Evolutionary conservation across 2,329 filamentous ascomycete species (phyloP).

Genomic region (Lachnellula occidentalis): DNA sequence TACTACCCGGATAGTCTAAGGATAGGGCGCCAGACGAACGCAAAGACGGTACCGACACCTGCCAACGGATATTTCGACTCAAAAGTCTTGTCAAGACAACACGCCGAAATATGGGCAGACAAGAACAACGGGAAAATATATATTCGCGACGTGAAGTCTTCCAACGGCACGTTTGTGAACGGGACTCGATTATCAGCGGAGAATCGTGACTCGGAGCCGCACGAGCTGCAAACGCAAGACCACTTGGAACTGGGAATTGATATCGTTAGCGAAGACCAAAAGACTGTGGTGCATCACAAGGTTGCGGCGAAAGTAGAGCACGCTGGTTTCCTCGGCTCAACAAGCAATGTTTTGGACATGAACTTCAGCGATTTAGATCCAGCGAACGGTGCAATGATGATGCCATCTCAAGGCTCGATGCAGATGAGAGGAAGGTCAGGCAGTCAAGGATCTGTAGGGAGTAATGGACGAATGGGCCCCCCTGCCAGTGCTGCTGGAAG

Average conservation of each 20-base stretch:
- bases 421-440: conserved; percentile 66
- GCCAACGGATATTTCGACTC: conserved; percentile 96
- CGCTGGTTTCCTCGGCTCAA: conserved; percentile 73
- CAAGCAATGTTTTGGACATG: conserved; percentile 76
- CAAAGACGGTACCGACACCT: conserved; percentile 87
- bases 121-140: conserved; percentile 75
- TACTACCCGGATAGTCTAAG: conserved; percentile 90
- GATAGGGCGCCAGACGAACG: conserved; percentile 95
- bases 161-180: conserved; percentile 98
- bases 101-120: conserved; percentile 92
- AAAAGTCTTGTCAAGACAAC: conserved; percentile 91
- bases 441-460: conserved; percentile 58
- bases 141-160: conserved; percentile 97
- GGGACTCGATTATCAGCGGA: conserved; percentile 84
- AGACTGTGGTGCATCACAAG: conserved; percentile 97
- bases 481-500: conserved; percentile 49
- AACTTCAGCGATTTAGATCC: conserved; percentile 90
- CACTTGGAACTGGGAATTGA: conserved; percentile 94
- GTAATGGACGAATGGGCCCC: conserved; percentile 51
- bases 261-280: conserved; percentile 97
- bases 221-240: conserved; percentile 86
- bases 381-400: conserved; percentile 66
- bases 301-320: conserved; percentile 96
- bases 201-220: conserved; percentile 92
- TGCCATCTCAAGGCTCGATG: conserved; percentile 60